Conservation (phyloP, 1,284 basidiomycete genomes). For the Cerrena zonata region DNA sequence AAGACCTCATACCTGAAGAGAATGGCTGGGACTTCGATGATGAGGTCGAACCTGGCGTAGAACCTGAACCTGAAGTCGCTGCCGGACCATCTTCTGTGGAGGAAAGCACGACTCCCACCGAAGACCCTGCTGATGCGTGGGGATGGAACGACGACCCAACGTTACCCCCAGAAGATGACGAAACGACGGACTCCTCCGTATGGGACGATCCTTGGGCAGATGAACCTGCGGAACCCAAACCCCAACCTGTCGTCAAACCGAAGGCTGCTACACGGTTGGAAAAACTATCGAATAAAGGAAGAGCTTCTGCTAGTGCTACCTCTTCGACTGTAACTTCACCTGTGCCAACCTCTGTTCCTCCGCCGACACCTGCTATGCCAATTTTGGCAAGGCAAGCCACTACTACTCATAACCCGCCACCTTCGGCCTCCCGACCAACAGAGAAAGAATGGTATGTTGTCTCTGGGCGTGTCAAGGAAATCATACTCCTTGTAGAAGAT, state of each 20-base stretch:
- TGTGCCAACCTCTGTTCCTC: slow-evolving; percentile 15
- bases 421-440: slow-evolving; percentile 6
- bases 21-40: slow-evolving; percentile 58
- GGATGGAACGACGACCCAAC: slow-evolving; percentile 51
- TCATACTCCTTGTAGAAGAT: slow-evolving; percentile 57
- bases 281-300: slow-evolving; percentile 50
- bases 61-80: slow-evolving; percentile 14
- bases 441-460: slow-evolving; percentile 53
- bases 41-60: too few relatives aligned
- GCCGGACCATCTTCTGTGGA: slow-evolving; percentile 2
- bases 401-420: too few relatives aligned
- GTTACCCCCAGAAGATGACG: slow-evolving; percentile 19
- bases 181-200: slow-evolving; percentile 28
- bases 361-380: slow-evolving; percentile 21
- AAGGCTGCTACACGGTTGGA: slow-evolving; percentile 57
- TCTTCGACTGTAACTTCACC: slow-evolving; percentile 20
- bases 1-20: slow-evolving; percentile 28
- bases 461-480: slow-evolving; percentile 48
- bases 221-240: slow-evolving; percentile 22
- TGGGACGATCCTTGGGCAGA: slow-evolving; percentile 67
- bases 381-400: neutral
- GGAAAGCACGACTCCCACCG: slow-evolving; percentile 23
- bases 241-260: slow-evolving; percentile 34
- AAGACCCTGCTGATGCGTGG: slow-evolving; percentile 43
- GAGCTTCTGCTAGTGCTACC: slow-evolving; percentile 22